A percentile compares a stretch with the other conserved stretches of the same genome.
Evolutionary conservation across 192 early-diverging fungal genomes (phyloP).

Genomic region (Pilaira anomala): DNA sequence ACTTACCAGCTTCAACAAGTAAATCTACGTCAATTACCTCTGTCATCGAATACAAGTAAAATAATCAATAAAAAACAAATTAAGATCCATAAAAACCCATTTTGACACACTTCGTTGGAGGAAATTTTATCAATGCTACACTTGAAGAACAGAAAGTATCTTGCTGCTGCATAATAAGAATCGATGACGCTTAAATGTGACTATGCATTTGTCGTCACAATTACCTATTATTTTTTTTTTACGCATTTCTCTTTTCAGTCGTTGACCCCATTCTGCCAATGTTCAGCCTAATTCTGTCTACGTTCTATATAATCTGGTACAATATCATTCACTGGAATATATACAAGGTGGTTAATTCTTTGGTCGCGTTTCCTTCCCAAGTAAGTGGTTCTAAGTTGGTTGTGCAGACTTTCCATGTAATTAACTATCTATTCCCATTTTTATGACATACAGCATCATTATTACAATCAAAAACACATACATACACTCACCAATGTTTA

Average conservation of each 20-base stretch:
- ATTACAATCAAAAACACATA: conserved; percentile 10
- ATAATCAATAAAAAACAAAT: no score
- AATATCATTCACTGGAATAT: conserved; percentile 11
- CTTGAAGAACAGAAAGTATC: conserved; percentile 9
- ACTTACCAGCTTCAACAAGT: conserved; percentile 6
- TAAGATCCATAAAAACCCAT: no score
- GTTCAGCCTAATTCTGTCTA: conserved; percentile 10
- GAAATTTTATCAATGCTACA: conserved; percentile 9
- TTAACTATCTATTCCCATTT: conserved; percentile 5
- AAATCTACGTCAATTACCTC: conserved; percentile 4
- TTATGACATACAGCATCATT: conserved; percentile 10
- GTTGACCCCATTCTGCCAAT: neutral
- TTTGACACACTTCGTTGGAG: conserved; percentile 9
- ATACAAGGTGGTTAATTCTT: neutral
- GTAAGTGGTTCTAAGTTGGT: conserved; percentile 9
- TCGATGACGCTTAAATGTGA: conserved; percentile 1
- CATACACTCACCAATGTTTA: conserved; percentile 6
- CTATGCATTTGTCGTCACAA: conserved; percentile 4
- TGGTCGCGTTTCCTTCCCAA: conserved; percentile 4
- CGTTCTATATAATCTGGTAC: conserved; percentile 11
- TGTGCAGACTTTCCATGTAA: conserved; percentile 4
- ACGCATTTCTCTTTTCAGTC: conserved; percentile 4
- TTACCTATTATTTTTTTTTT: conserved; percentile 1
- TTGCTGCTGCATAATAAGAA: conserved; percentile 10
- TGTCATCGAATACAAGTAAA: conserved; percentile 15